phyloP scores from a whole-genome alignment of 345 rosid species.

The Gossypium herbaceum region DNA sequence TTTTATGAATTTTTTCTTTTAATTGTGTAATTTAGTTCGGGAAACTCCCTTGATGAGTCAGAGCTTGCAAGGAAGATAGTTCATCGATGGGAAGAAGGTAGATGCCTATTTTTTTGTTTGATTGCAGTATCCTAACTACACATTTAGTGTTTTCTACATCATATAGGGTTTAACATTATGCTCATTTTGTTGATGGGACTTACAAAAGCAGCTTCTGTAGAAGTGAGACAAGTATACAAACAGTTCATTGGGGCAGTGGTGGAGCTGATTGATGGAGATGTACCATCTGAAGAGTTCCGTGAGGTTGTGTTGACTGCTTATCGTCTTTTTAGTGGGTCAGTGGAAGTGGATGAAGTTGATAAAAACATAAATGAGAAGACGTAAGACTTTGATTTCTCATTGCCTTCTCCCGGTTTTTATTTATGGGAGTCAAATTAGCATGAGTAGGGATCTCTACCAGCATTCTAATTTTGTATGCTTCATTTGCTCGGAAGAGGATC shows the following conservation, averaged over 20 bases:
- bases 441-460: background rate
- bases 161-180: constrained; percentile 8
- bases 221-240: constrained; percentile 78
- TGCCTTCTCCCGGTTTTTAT: background rate
- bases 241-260: constrained; percentile 71
- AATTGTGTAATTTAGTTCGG: constrained; percentile 25
- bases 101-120: background rate
- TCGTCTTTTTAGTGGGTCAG: constrained; percentile 41
- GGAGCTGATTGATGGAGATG: constrained; percentile 71
- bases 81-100: constrained; percentile 87
- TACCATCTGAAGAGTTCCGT: constrained; percentile 72
- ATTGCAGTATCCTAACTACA: background rate
- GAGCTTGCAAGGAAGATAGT: constrained; percentile 78
- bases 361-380: constrained; percentile 38
- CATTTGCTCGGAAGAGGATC: background rate
- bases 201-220: constrained; percentile 57
- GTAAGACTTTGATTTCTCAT: constrained; percentile 28
- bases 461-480: background rate
- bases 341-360: constrained; percentile 39
- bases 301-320: constrained; percentile 64
- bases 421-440: background rate
- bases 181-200: constrained; percentile 14
- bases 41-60: constrained; percentile 56
- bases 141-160: background rate
- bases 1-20: constrained; percentile 3